Base-by-base conservation (phyloP, 1,284 basidiomycete genomes). In the Peniophora sp. region DNA sequence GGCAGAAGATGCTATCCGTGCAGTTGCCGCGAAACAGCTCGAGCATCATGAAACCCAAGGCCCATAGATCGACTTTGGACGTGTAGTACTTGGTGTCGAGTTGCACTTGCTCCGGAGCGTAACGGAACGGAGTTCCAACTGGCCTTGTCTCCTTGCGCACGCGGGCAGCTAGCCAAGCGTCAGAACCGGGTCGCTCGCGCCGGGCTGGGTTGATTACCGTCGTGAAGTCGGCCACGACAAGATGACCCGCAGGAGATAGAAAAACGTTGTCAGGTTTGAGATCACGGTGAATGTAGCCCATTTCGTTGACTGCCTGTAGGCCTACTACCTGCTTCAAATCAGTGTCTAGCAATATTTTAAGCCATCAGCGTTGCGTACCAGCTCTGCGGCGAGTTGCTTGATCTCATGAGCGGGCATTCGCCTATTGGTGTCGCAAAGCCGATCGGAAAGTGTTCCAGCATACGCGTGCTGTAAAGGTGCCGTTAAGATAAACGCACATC, bases 251-350 rank as follows among this genome's bases (percentile, higher is more conserved):
- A 2, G 36, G 47, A 44, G 52, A 54, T 3, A 56, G 38, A n/a
- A 56, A 55, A 12, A 56, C 24, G 16, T 56, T 56, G 39, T 56
- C 55, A 8, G 55, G 54, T 32, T 56, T 56, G 45, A 56, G 16
- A 23, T 56, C 55, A 17, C 55, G 19, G 20, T 56, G 54, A 12
- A 56, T 48, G 23, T 55, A 45, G 20, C 54, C 45, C 22, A 49
- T 49, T 10, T 24, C 23, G 19, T 56, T 54, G 2, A 41, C 41
- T n/a, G 27, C 35, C 39, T 56, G 50, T n/a, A 55, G 23, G 22
- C 54, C 54, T 12, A 47, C 23, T 19, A 55, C 45, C 54, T 55
- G 34, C 27, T 16, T 16, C 6, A 17, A 16, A 19, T 32, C 12
- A 12, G 11, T 19, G 41, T 45, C 9, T 48, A 23, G 12, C 19